Evolutionary conservation across 73 alveolate species (phyloP), one percentile per base, ranked within the genome.

Genomic region (Symbiodinium natans): DNA sequence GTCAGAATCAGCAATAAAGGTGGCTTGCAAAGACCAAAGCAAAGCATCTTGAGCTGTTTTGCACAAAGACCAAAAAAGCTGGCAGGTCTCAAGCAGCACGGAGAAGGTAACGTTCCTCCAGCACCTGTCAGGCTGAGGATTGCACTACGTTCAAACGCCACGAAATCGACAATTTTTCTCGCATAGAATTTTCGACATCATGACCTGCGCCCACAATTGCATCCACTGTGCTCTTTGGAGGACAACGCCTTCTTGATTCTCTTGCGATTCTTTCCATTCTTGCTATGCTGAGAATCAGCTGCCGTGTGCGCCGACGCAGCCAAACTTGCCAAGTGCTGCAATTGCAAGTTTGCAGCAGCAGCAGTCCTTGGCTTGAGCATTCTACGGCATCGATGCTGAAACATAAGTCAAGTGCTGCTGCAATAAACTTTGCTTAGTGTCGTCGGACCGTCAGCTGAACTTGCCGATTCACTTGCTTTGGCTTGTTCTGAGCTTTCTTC

Each of bases 11-110:
- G 25, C 42, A n/a, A 21, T 31, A 21, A 13, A 5, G 38, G 17
- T 7, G 36, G 63, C 11, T 27, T 39, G 88, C 88, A 80, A 2
- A 2, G 88, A 11, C 88, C 88, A 80, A 8, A 80, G 59, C 27
- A 80, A 59, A 8, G 88, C 52, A 36, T 80, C 88, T 39, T 80
- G 88, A 11, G 59, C 88, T 3, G 63, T 42, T 34, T 80, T 80
- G 52, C 56, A 7, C 59, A 80, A 36, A 4, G 59, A 33, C 88
- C 88, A 80, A 29, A 80, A 80, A 3, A 73, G 19, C 21, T n/a
- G 3, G 42, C 84, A 73, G 21, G 29, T 33, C 40, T 73, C n/a
- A 5, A 36, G 36, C 34, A 80, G 59, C 19, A 13, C 88, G 36
- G 3, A 34, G 88, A 80, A 31, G 33, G 52, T 3, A 10, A 80